These are phyloP conservation scores for Rhizopus stolonifer DNA, from an alignment of 371 early-diverging fungal genomes.

Conservation along the genomic window DNA sequence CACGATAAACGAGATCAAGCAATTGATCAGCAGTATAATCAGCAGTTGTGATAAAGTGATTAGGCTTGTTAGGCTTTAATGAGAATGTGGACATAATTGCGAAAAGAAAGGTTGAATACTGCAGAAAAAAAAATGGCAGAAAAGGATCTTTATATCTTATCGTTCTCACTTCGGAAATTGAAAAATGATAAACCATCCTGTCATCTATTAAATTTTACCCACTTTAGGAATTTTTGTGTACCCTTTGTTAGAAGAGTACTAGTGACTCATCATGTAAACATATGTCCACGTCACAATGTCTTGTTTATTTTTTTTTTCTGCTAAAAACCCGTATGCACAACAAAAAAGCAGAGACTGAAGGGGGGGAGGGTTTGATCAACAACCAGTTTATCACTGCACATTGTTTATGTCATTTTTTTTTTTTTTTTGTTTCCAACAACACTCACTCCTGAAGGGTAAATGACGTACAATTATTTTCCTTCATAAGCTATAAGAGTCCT, in stretches of 20 bases:
- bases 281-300: background rate
- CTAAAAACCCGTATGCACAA: no score
- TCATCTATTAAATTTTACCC: background rate
- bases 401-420: no score
- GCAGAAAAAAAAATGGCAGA: slow-evolving; percentile 1
- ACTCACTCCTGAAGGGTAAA: no score
- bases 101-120: background rate
- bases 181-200: background rate
- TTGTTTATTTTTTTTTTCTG: no score
- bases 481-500: no score
- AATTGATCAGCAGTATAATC: slow-evolving; percentile 49
- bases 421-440: no score
- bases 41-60: slow-evolving; percentile 50
- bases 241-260: background rate
- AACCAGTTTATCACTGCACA: no score
- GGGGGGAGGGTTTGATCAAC: no score
- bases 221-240: background rate
- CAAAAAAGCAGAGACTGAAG: no score
- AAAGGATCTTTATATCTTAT: background rate
- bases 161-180: background rate
- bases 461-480: no score
- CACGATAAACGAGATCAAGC: slow-evolving; percentile 40
- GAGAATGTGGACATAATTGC: slow-evolving; percentile 20
- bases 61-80: slow-evolving; percentile 28
- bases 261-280: slow-evolving; percentile 2